These are phyloP conservation scores for Vinca minor DNA, from an alignment of 257 asterid species.

Conservation along the genomic window DNA sequence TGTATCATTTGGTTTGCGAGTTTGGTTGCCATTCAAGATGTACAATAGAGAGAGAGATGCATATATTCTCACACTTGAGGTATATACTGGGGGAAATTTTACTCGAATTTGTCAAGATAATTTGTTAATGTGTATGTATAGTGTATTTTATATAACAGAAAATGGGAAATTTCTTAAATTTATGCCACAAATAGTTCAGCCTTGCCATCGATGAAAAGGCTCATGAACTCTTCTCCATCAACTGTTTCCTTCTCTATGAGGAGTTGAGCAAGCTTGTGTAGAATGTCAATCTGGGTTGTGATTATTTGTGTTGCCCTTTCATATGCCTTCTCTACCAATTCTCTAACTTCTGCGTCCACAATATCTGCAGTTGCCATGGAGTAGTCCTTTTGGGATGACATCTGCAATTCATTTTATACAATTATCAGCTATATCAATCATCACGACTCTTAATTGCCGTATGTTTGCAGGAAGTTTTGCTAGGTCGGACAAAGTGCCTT, in stretches of 20 bases:
- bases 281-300: conserved; percentile 64
- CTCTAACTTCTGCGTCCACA: conserved; percentile 85
- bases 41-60: conserved; percentile 29
- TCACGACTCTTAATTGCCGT: neutral
- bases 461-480: too few relatives aligned
- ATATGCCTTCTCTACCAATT: conserved; percentile 74
- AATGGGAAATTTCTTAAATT: conserved; percentile 11
- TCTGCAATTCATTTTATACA: conserved; percentile 12
- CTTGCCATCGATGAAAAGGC: conserved; percentile 90
- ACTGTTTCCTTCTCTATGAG: conserved; percentile 87
- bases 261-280: conserved; percentile 86
- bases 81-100: conserved; percentile 19
- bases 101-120: conserved; percentile 24
- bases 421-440: neutral
- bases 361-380: conserved; percentile 97
- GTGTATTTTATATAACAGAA: conserved; percentile 19
- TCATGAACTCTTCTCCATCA: conserved; percentile 98
- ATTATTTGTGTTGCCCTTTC: conserved; percentile 56
- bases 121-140: conserved; percentile 29
- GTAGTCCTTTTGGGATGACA: conserved; percentile 67
- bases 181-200: conserved; percentile 68
- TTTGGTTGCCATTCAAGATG: conserved; percentile 31
- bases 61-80: conserved; percentile 11
- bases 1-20: conserved; percentile 37
- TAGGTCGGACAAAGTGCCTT: too few relatives aligned